Evolutionary conservation across 345 rosid genomes (phyloP), one percentile per base, ranked within the genome.

Genomic region (Noccaea caerulescens): DNA sequence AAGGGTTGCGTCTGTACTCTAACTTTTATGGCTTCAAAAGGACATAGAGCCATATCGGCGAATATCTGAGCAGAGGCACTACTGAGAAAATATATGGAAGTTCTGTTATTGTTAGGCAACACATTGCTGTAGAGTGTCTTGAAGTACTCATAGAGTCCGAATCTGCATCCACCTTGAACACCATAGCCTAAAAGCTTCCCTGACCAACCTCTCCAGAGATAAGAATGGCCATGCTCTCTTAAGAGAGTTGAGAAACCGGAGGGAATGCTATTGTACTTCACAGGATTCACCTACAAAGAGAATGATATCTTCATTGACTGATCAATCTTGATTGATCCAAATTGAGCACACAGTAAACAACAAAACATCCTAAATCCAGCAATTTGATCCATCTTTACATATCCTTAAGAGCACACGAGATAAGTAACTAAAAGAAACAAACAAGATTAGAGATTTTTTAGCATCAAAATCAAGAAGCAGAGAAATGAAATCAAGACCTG

Each of bases 201-300:
- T 1, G 83, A 78, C 91, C 85, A 87, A 68, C 88, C 91, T 73
- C 88, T 80, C 88, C 88, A 84, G 33, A 87, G 82, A 50, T 81
- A 73, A 3, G 81, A 68, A 64, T 58, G 75, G 0, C 91, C 91
- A 78, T 84, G 81, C 66, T 83, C 88, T 77, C 73, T 80, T 59
- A 83, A 76, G 1, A 87, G 78, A 4, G 73, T 79, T 2, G 78
- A 73, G 58, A 81, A 87, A 52, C 88, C 80, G 0, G 86, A 71
- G 1, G 78, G 78, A 37, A 83, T 84, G 63, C 78, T 82, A 49
- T 67, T 64, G 57, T 83, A 84, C 76, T 87, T 87, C 37, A 80
- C 18, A 0, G 84, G 88, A 69, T 84, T 80, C 72, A 81, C 88
- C 87, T 86, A 73, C 8, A 64, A 64, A 69, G 63, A 76, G 44